Percentiles rank a stretch among this genome's conserved stretches.
Evolutionary conservation across 2,329 filamentous ascomycete species (phyloP).

Genomic region (Diaporthe ilicicola): DNA sequence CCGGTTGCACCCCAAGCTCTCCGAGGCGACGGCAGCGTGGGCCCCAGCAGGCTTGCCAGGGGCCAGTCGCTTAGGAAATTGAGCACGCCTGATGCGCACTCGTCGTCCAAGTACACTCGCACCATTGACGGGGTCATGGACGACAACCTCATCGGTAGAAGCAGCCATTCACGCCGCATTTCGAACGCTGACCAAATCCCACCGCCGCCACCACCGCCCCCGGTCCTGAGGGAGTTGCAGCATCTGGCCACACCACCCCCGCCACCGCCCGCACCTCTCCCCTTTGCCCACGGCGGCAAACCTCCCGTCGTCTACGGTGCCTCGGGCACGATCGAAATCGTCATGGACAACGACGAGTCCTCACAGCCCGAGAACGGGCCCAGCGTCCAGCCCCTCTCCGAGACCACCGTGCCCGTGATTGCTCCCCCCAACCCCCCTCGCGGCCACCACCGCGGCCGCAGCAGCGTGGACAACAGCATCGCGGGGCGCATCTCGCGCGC

Average conservation of each 20-base stretch:
- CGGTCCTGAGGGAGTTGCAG: constrained; percentile 69
- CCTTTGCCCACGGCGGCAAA: constrained; percentile 49
- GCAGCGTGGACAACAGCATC: constrained; percentile 60
- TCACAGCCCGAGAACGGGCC: constrained; percentile 28
- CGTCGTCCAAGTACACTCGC: constrained; percentile 49
- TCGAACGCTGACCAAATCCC: constrained; percentile 60
- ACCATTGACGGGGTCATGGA: constrained; percentile 58
- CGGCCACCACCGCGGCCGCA: constrained; percentile 65
- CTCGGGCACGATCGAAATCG: constrained; percentile 70
- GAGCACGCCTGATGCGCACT: constrained; percentile 44
- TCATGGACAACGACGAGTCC: constrained; percentile 67
- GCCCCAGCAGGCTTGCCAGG: constrained; percentile 37
- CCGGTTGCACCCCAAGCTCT: constrained; percentile 44
- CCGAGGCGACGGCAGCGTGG: constrained; percentile 37
- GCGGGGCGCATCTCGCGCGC: constrained; percentile 64
- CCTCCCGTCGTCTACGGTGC: constrained; percentile 51
- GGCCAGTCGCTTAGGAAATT: constrained; percentile 46
- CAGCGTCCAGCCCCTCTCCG: constrained; percentile 42
- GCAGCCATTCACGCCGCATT: constrained; percentile 48
- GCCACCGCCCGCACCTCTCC: constrained; percentile 67
- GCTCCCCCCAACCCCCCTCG: constrained; percentile 54
- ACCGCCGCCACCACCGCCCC: constrained; percentile 62
- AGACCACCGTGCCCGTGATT: constrained; percentile 55
- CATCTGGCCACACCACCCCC: constrained; percentile 69
- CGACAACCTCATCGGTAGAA: constrained; percentile 35